Base-by-base conservation (phyloP, 2,329 filamentous ascomycete species). In the Penicillium sp. region DNA sequence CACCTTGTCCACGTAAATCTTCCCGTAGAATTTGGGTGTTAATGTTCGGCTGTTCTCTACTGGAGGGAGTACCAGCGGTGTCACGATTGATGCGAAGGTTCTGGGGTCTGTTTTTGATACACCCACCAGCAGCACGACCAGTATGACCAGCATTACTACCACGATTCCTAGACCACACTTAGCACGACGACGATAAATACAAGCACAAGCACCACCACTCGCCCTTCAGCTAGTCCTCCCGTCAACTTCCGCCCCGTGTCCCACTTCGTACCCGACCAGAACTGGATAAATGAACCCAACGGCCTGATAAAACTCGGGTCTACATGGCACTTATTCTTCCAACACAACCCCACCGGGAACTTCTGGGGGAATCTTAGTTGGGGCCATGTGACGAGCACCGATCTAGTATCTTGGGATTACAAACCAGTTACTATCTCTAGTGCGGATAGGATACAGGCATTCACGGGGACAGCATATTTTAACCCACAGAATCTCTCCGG, bases 351-450 rank as follows among this genome's bases (percentile, higher is more conserved):
- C 7, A 66, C 41, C 23, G 62, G 60, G 1, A 50, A 57, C 13
- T 49, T 55, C 48, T 72, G 69, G 69, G 70, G 69, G 23, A 63
- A 64, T 31, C 64, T 70, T 58, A 66, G 61, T 26, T 73, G 70
- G 70, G 69, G 69, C 35, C 69, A 72, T 64, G 70, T 70, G 11
- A 65, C 63, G 3, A 72, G 69, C 47, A 55, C 46, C 1, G 72
- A 75, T 50, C 50, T 72, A 5, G 89, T 87, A 68, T 83, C 85
- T 62, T 91, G 88, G 88, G 64, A 86, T 0, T 26, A 56, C 19
- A 26, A 90, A 68, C 83, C 84, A 5, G 86, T 90, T 65, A 87
- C 87, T 9, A 76, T 90, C 67, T 17, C 66, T 89, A 68, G 82
- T 80, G 54, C n/a, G 19, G 13, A 48, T 31, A 44, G 44, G 5